Evolutionary conservation across 257 asterid genomes (phyloP), one percentile per base, ranked within the genome.

Genomic region (Solanum paucissectum): DNA sequence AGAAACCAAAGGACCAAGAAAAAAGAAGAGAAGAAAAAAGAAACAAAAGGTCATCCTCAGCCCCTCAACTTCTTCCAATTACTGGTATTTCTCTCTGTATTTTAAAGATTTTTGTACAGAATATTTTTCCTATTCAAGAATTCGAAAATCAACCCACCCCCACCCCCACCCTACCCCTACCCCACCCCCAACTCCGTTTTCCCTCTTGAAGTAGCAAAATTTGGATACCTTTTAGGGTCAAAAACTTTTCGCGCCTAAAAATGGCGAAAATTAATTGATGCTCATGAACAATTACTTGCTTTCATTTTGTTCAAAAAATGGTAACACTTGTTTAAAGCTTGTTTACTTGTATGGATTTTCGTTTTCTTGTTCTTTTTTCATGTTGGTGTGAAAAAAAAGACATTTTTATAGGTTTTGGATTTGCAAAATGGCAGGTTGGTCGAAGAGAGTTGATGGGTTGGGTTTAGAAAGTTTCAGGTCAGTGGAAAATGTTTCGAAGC

Each of bases 341-440:
- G 34, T 40, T 40, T 85, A 25, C 82, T 85, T 46, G 33, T 16
- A 25, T 9, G 75, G 9, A 18, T 58, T 40, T 68, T 34, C 13
- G 10, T 66, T 87, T 33, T 76, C 90, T 88, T 90, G 88, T 55
- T 49, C 49, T 34, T 49, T 85, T 46, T 87, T 83, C 68, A 13
- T 2, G 21, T 83, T 82, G 89, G 64, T 88, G 77, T n/a, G 72
- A 7, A 9, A 46, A 88, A 91, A 71, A 25, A 23, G 89, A 79
- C 87, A 88, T 90, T 88, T 73, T 93, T 91, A 81, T 93, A 91
- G 94, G 94, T 88, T 87, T 89, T 92, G 91, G 92, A 86, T 90
- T 82, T 64, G 49, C 58, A 86, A 88, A 88, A 96, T 95, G 98
- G 93, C 95, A 93, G 98, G 98, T 37, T 89, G 94, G 91, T 88